Evolutionary conservation across 2,329 filamentous ascomycete species (phyloP), one percentile per base, ranked within the genome.

Genomic region (Capronia coronata): DNA sequence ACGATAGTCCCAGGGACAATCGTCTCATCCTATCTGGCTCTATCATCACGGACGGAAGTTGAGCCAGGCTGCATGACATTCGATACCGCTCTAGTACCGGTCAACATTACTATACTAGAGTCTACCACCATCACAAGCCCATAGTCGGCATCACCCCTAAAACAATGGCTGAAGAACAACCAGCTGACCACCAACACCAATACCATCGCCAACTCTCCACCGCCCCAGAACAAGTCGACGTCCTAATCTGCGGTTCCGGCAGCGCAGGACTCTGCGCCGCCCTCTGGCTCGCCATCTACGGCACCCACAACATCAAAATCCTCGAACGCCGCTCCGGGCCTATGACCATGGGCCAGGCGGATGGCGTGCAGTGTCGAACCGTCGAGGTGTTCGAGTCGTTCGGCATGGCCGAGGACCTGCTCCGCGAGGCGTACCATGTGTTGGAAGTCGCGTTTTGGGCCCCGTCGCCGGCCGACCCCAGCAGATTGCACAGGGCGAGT

Each of bases 341-440:
- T 0, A 68, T 84, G 43, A 60, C 69, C 34, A 70, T 74, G 39
- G 81, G 80, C 2, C 79, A 84, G 63, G 82, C 82, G 11, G 82
- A 86, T 52, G 78, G 79, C 1, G 75, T 80, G 14, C 77, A 81
- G 63, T 77, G 74, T 48, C 76, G 78, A 1, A 80, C 78, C 0
- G 77, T 82, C 11, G 79, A 83, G 61, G 73, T 83, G 18, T 79
- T 81, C 43, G 78, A 82, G 58, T 77, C 75, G 38, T 78, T 82
- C 25, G 75, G 71, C 1, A 70, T 82, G 2, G 69, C 72, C 1
- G 76, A 78, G 39, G 67, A 72, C 14, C 66, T 83, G 22, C 68
- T 81, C 23, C 69, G 71, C 27, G 78, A 81, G 50, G 71, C 77
- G 0, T 81, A 76, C 47, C 79, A 81, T 60, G 73, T 79, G 9